Conservation (phyloP, 768 basidiomycete species). For the Brasilioporus rufonigricans region DNA sequence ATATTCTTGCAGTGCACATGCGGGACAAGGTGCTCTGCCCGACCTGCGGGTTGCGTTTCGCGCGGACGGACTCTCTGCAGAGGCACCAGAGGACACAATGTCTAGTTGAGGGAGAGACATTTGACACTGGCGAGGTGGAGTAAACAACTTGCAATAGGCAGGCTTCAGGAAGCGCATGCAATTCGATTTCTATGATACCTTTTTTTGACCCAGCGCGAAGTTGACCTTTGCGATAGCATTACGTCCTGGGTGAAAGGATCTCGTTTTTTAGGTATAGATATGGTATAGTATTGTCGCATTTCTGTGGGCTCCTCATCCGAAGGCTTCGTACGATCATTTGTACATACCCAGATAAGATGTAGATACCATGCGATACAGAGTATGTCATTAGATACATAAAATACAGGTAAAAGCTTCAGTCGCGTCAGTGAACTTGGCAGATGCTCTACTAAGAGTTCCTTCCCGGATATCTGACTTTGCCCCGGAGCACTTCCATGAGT, state of each 20-base stretch:
- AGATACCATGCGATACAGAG: background rate
- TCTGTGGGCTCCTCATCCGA: background rate
- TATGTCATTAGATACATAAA: constrained; percentile 1
- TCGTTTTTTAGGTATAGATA: background rate
- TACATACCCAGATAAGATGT: too few species aligned
- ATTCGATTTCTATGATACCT: background rate
- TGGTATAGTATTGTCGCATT: background rate
- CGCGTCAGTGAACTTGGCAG: background rate
- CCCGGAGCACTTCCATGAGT: constrained; percentile 32
- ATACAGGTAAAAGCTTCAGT: background rate
- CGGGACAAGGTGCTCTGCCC: constrained; percentile 18
- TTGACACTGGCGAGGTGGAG: background rate
- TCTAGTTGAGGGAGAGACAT: background rate
- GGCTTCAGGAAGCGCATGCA: background rate
- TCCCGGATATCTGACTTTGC: constrained; percentile 23
- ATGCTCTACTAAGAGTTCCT: constrained; percentile 6
- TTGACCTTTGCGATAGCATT: background rate
- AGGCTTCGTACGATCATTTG: background rate
- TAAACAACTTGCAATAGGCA: background rate
- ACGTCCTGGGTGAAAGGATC: background rate
- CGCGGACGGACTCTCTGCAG: constrained; percentile 25
- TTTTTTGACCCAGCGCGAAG: background rate
- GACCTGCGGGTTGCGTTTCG: constrained; percentile 19
- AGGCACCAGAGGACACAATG: constrained; percentile 21
- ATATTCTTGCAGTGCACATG: constrained; percentile 24